phyloP scores from a whole-genome alignment of 2,329 filamentous ascomycete species.

The Hyphodiscus sp. region DNA sequence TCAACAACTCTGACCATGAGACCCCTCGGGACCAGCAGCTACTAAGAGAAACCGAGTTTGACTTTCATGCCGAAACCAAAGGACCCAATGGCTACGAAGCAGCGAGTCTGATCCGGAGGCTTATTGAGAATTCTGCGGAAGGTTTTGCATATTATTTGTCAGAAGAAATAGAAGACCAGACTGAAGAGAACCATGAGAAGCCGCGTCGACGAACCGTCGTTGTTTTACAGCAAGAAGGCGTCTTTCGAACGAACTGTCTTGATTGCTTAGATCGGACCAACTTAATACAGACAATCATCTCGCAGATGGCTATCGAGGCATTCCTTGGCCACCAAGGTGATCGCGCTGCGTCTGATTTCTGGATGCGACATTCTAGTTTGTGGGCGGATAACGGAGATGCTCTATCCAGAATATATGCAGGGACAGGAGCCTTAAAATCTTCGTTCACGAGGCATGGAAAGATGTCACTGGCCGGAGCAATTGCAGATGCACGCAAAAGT shows the following conservation, averaged over 20 bases:
- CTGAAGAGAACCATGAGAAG: conserved; percentile 33
- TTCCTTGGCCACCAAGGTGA: conserved; percentile 72
- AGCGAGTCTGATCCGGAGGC: conserved; percentile 73
- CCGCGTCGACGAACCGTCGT: conserved; percentile 46
- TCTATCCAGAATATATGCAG: conserved; percentile 90
- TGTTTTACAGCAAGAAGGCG: conserved; percentile 85
- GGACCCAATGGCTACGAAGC: conserved; percentile 83
- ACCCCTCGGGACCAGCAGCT: conserved; percentile 63
- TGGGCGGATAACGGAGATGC: conserved; percentile 98
- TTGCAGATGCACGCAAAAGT: conserved; percentile 94
- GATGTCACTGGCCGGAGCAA: conserved; percentile 87
- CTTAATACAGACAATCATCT: conserved; percentile 91
- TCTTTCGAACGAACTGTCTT: conserved; percentile 92
- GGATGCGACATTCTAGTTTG: conserved; percentile 83
- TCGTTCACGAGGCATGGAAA: conserved; percentile 93
- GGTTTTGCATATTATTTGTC: conserved; percentile 90
- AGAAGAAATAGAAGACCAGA: conserved; percentile 50
- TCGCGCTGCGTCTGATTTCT: conserved; percentile 71
- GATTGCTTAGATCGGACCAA: conserved; percentile 96
- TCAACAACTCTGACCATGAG: conserved; percentile 54
- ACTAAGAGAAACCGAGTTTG: conserved; percentile 78
- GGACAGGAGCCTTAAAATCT: conserved; percentile 90
- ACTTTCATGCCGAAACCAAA: conserved; percentile 92
- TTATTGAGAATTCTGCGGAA: conserved; percentile 73
- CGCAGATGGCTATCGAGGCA: conserved; percentile 81